Conservation (phyloP, 805 yeast species). For the Ogataea wickerhamii region DNA sequence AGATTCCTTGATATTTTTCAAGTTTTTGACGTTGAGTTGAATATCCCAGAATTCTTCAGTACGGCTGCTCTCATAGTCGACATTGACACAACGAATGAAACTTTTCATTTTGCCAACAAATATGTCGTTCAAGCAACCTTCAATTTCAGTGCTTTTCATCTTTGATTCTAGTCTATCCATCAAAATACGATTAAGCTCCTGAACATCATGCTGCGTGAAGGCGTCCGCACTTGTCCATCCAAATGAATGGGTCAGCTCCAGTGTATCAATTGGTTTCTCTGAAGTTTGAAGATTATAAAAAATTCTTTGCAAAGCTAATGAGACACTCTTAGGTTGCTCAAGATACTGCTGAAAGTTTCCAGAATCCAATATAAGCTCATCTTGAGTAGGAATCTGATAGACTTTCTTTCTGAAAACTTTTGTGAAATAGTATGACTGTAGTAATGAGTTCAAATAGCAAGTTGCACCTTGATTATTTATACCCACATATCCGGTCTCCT, state of each 20-base stretch:
- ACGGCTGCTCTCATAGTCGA: conserved; percentile 87
- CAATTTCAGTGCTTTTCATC: conserved; percentile 85
- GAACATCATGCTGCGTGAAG: conserved; percentile 97
- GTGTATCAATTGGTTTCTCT: conserved; percentile 72
- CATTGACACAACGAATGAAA: conserved; percentile 86
- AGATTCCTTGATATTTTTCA: conserved; percentile 66
- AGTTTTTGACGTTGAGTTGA: conserved; percentile 86
- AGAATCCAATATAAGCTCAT: conserved; percentile 39
- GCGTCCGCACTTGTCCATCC: conserved; percentile 98
- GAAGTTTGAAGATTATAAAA: conserved; percentile 79
- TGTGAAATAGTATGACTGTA: conserved; percentile 89
- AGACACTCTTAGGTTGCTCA: conserved; percentile 51
- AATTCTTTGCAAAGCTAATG: conserved; percentile 81
- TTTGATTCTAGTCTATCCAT: conserved; percentile 91
- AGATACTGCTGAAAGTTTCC: conserved; percentile 25
- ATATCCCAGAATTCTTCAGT: conserved; percentile 98
- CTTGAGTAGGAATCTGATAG: conserved; percentile 81
- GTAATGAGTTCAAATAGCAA: conserved; percentile 86
- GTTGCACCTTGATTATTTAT: conserved; percentile 97
- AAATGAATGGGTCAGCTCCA: conserved; percentile 83
- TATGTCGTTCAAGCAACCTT: conserved; percentile 68
- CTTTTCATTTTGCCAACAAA: conserved; percentile 98
- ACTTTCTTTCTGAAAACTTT: conserved; percentile 78
- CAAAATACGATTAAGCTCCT: conserved; percentile 88
- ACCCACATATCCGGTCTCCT: conserved; percentile 87